phyloP scores from a whole-genome alignment of 2,329 filamentous ascomycete species.

The Pyrenophora seminiperda region DNA sequence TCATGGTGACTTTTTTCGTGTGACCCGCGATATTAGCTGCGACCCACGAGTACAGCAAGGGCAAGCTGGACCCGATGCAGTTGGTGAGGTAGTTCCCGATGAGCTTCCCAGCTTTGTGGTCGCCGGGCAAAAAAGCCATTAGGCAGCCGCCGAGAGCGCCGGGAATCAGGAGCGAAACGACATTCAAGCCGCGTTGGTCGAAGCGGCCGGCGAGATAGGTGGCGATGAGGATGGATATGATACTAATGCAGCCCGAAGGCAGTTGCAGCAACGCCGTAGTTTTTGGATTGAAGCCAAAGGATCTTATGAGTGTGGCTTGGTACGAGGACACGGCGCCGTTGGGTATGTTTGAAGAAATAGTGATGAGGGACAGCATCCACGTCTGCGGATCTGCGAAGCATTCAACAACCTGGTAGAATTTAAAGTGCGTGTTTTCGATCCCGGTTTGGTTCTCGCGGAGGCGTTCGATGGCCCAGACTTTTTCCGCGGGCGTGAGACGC shows the following conservation, averaged over 20 bases:
- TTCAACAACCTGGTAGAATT: slow-evolving; percentile 52
- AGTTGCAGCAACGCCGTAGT: slow-evolving; percentile 38
- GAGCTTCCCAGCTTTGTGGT: slow-evolving; percentile 25
- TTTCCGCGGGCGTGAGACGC: slow-evolving; percentile 23
- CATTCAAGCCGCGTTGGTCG: slow-evolving; percentile 30
- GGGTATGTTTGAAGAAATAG: slow-evolving; percentile 37
- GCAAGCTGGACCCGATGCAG: slow-evolving; percentile 44
- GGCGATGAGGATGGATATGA: slow-evolving; percentile 29
- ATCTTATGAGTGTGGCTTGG: slow-evolving; percentile 31
- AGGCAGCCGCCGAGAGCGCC: slow-evolving; percentile 27
- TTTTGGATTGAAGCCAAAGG: slow-evolving; percentile 48
- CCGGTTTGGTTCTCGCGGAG: slow-evolving; percentile 56
- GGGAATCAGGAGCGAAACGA: slow-evolving; percentile 23
- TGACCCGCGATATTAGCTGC: slow-evolving; percentile 53
- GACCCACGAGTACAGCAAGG: slow-evolving; percentile 48
- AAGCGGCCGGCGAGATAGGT: slow-evolving; percentile 32
- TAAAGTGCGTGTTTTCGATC: slow-evolving; percentile 58
- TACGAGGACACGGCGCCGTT: slow-evolving; percentile 49
- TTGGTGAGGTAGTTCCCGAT: slow-evolving; percentile 54
- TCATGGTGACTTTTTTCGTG: slow-evolving; percentile 62
- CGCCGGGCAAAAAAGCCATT: slow-evolving; percentile 29
- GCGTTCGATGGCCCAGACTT: slow-evolving; percentile 45
- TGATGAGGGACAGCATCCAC: slow-evolving; percentile 44
- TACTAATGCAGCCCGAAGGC: slow-evolving; percentile 30
- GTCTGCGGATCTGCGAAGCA: slow-evolving; percentile 53